Percentiles rank a stretch among this genome's conserved stretches.
Conservation (phyloP, 805 yeast genomes). For the Yarrowia deformans region DNA sequence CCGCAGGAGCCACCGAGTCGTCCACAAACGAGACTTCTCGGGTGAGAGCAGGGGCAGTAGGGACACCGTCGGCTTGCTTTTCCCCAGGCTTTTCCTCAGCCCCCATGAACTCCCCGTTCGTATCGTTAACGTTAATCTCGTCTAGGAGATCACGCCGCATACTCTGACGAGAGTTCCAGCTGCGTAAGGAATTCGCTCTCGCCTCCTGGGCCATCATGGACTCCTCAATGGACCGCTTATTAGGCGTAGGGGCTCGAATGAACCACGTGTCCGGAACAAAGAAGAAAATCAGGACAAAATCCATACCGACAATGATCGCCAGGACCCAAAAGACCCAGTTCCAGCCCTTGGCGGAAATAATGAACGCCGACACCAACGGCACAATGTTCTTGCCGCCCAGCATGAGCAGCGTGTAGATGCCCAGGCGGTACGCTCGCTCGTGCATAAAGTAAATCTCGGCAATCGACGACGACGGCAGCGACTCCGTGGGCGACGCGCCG, state of each 20-base stretch:
- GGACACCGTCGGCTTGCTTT: too few species aligned
- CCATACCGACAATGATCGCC: slow-evolving; percentile 59
- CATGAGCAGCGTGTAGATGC: slow-evolving; percentile 62
- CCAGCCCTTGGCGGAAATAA: slow-evolving; percentile 58
- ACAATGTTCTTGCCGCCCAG: slow-evolving; percentile 69
- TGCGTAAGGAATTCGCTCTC: slow-evolving; percentile 44
- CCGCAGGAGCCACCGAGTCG: not conserved
- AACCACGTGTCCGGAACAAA: slow-evolving; percentile 73
- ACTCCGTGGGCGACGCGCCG: slow-evolving; percentile 68
- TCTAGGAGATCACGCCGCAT: not conserved
- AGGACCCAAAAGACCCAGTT: slow-evolving; percentile 70
- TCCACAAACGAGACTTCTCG: slow-evolving; percentile 25
- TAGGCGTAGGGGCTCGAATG: slow-evolving; percentile 62
- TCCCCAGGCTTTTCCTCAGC: not conserved
- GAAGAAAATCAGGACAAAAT: slow-evolving; percentile 56
- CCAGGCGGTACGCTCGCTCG: slow-evolving; percentile 66
- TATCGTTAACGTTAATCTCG: not conserved
- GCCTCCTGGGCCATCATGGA: slow-evolving; percentile 57
- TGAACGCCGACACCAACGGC: slow-evolving; percentile 63
- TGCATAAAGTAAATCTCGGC: slow-evolving; percentile 69
- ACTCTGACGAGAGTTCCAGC: slow-evolving; percentile 22
- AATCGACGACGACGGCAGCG: slow-evolving; percentile 65
- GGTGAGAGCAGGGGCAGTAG: not conserved
- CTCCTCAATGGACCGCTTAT: slow-evolving; percentile 58
- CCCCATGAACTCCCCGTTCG: too few species aligned